These are phyloP conservation scores for Agroathelia rolfsii DNA, from an alignment of 1,284 basidiomycete species.

Conservation along the genomic window DNA sequence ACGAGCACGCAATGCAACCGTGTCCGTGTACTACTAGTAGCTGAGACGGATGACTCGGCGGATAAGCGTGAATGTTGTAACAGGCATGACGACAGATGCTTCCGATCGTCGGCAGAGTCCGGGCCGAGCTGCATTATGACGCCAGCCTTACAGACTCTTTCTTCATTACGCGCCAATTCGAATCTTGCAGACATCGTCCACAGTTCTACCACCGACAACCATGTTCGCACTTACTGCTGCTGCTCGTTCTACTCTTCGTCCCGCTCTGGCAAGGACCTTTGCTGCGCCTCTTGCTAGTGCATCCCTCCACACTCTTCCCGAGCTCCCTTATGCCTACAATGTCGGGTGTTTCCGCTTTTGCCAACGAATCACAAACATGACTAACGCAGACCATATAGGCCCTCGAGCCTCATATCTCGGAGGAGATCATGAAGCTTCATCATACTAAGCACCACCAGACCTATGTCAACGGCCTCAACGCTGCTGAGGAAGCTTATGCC, in stretches of 20 bases:
- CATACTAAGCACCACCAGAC: conserved; percentile 95
- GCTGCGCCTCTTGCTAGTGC: conserved; percentile 24
- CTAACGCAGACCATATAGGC: conserved; percentile 28
- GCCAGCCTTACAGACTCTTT: too few species aligned
- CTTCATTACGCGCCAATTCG: too few species aligned
- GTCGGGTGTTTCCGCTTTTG: conserved; percentile 29
- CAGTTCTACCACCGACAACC: too few species aligned
- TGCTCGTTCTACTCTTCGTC: conserved; percentile 29
- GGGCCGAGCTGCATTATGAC: too few species aligned
- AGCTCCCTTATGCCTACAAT: conserved; percentile 87
- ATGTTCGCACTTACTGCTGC: conserved; percentile 47
- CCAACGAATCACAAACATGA: conserved; percentile 1
- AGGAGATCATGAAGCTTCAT: conserved; percentile 87
- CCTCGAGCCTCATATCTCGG: conserved; percentile 68
- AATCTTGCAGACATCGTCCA: too few species aligned
- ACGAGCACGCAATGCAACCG: too few species aligned
- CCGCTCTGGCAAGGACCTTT: conserved; percentile 30
- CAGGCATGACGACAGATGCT: too few species aligned
- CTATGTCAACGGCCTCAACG: conserved; percentile 87
- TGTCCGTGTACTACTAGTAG: too few species aligned
- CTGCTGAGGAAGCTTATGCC: conserved; percentile 79
- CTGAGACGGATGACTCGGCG: too few species aligned
- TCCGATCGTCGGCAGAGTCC: too few species aligned
- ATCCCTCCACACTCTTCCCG: conserved; percentile 65
- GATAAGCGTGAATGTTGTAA: too few species aligned